Evolutionary conservation across 257 asterid species (phyloP).

Genomic region (Linaria vulgaris): DNA sequence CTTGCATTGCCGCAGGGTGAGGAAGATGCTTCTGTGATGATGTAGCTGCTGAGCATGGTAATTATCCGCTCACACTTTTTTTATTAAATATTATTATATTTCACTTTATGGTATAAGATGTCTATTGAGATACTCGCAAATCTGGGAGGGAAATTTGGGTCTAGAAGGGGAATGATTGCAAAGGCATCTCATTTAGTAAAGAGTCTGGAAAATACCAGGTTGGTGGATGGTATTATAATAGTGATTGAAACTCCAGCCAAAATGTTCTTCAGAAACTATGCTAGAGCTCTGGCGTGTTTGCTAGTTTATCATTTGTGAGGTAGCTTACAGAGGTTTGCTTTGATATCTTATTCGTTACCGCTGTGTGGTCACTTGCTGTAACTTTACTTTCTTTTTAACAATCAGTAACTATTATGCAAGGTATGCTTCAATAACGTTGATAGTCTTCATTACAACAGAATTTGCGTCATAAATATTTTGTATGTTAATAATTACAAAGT

Average conservation of each 20-base stretch:
- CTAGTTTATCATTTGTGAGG: background rate
- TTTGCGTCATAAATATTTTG: too few species aligned
- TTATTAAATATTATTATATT: background rate
- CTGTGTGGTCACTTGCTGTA: background rate
- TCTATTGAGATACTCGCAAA: background rate
- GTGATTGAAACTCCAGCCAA: background rate
- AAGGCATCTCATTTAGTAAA: background rate
- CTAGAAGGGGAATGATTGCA: background rate
- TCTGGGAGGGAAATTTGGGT: background rate
- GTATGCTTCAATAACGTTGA: too few species aligned
- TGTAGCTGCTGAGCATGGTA: conserved; percentile 41
- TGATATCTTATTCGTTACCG: background rate
- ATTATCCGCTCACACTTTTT: conserved; percentile 25
- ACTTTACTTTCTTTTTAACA: background rate
- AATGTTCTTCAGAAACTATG: background rate
- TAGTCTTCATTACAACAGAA: too few species aligned
- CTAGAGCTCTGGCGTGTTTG: background rate
- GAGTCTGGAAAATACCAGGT: too few species aligned
- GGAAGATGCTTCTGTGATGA: conserved; percentile 50
- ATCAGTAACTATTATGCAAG: background rate
- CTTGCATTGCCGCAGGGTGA: conserved; percentile 39
- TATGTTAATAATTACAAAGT: background rate
- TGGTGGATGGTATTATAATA: background rate
- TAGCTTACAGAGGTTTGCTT: background rate
- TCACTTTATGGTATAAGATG: background rate